Percentiles rank a stretch among this genome's conserved stretches.
These are phyloP conservation scores for Bocquillonia castaneifolia DNA, from an alignment of 441 rosid species.

Conservation along the genomic window DNA sequence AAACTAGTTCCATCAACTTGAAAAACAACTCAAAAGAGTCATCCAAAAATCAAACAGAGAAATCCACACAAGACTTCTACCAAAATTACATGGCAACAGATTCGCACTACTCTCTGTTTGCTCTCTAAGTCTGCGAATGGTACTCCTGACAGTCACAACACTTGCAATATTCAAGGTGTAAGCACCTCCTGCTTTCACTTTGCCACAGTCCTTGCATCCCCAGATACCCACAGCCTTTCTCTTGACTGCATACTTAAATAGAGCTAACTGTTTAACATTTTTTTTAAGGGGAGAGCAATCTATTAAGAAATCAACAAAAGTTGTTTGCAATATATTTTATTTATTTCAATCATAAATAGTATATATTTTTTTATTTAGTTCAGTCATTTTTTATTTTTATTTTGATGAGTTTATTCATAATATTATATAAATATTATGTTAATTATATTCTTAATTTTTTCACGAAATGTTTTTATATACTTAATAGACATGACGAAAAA, in stretches of 20 bases:
- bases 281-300: too few relatives aligned
- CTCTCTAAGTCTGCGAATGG: slow-evolving; percentile 85
- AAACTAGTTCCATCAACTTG: slow-evolving; percentile 10
- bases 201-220: slow-evolving; percentile 94
- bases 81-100: background rate
- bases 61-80: background rate
- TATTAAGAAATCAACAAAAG: too few relatives aligned
- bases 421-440: too few relatives aligned
- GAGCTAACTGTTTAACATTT: too few relatives aligned
- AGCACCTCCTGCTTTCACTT: slow-evolving; percentile 92
- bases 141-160: slow-evolving; percentile 82
- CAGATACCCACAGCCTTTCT: slow-evolving; percentile 88
- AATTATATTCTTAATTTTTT: too few relatives aligned
- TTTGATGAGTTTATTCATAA: too few relatives aligned
- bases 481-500: too few relatives aligned
- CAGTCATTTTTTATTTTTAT: too few relatives aligned
- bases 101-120: slow-evolving; percentile 63
- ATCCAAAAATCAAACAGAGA: background rate
- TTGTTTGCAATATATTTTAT: too few relatives aligned
- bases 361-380: too few relatives aligned
- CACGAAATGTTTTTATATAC: too few relatives aligned
- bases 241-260: slow-evolving; percentile 88
- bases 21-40: background rate
- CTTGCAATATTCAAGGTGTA: slow-evolving; percentile 91
- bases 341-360: too few relatives aligned